Evolutionary conservation across 148 eudicot species (phyloP), one percentile per base, ranked within the genome.

Genomic region (Vaccinium vitisidaea): DNA sequence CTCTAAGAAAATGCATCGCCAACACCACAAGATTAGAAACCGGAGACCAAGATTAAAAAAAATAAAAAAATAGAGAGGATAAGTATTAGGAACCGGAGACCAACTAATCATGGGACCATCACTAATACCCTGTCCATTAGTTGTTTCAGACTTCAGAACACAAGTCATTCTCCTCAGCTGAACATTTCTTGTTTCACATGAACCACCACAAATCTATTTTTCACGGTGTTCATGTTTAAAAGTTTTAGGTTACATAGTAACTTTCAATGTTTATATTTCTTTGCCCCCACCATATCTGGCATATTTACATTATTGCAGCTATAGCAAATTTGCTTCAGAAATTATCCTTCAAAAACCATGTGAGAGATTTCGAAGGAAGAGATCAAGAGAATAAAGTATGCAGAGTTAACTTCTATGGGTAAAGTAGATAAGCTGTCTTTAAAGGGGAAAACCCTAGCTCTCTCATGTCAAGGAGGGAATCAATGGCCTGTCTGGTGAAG

Each of bases 391-490:
- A 71, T 71, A 71, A 32, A 14, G 8, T 36, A 27, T 19, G 21
- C 23, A 36, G 4, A 36, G 77, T n/a, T 36, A 32, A 36, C n/a
- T 73, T 73, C n/a, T 7, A 16, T 6, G 49, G 77, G 49, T 0
- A 16, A 32, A 73, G 71, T 30, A 71, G 39, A 71, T 32, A 32
- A 13, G 46, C 21, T 12, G 13, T 10, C 46, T 27, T 27, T 13
- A 1, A 71, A 71, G 8, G 46, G 36, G 43, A 25, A 32, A 67
- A 25, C 73, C 30, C 23, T 73, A 16, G 43, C n/a, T 32, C 49
- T 73, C 77, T 16, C 14, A 15, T 36, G 48, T 71, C 76, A 71
- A 71, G n/a, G 76, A 36, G 76, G 32, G 76, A 71, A 71, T 36
- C 76, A 71, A 71, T 30, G 76, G 15, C 30, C 36, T 67, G 73